A percentile compares a stretch with the other conserved stretches of the same genome.
Evolutionary conservation across 495 filamentous ascomycete species (phyloP).

Genomic region (Penicillium flavigenum): DNA sequence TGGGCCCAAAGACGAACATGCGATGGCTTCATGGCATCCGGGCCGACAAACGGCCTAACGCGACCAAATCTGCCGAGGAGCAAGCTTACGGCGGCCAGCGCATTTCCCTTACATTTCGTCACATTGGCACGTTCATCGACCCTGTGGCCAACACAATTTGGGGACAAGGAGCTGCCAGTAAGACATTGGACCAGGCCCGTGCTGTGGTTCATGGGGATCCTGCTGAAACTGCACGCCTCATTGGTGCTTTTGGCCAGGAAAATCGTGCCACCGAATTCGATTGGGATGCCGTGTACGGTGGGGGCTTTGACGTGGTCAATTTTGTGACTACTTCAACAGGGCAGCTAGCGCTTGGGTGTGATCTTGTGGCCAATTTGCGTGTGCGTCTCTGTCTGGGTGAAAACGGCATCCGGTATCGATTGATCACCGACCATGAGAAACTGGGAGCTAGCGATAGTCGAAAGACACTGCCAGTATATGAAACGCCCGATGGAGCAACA

Average conservation of each 20-base stretch:
- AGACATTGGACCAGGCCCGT: conserved; percentile 56
- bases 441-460: not conserved
- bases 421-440: conserved; percentile 14
- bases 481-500: conserved; percentile 27
- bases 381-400: conserved; percentile 59
- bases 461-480: conserved; percentile 27
- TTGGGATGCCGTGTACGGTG: conserved; percentile 76
- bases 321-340: conserved; percentile 53
- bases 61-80: conserved; percentile 67
- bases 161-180: conserved; percentile 83
- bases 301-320: conserved; percentile 86
- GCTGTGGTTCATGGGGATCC: conserved; percentile 67
- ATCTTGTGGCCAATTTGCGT: conserved; percentile 56
- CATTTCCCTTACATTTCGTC: conserved; percentile 90
- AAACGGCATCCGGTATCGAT: conserved; percentile 54
- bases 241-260: conserved; percentile 80
- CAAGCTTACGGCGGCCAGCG: conserved; percentile 69
- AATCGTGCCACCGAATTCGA: conserved; percentile 74
- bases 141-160: conserved; percentile 66
- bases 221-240: conserved; percentile 63
- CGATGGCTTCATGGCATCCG: conserved; percentile 89
- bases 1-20: conserved; percentile 79
- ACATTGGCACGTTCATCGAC: conserved; percentile 82
- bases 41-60: conserved; percentile 70
- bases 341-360: conserved; percentile 52